Base-by-base conservation (phyloP, 1,139 yeast species). In the Diutina mesorugosa region DNA sequence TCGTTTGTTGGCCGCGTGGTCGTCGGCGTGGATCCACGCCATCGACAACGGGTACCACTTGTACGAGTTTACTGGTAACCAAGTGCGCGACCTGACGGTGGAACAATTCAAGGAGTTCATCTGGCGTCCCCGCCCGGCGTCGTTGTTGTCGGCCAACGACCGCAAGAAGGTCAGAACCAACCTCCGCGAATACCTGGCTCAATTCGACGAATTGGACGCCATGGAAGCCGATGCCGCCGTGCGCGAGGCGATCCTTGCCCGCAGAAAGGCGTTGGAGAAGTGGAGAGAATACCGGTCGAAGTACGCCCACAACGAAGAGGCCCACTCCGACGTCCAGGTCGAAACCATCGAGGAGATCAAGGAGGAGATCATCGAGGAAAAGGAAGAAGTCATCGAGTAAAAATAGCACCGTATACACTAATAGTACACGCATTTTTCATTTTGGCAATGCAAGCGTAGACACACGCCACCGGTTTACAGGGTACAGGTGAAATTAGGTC, bases 61-160 rank as follows among this genome's bases (percentile, higher is more conserved):
- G 64, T 90, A 79, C 73, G 95, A 90, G 69, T 80, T 89, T 70
- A 84, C 89, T 56, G 99, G 99, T 66, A 79, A 78, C 63, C 64
- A 84, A 62, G 71, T 90, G 61, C 83, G 84, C 64, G 95, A 88
- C 65, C 96, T 90, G 65, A 73, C 80, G 46, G 71, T 88, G 59
- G 95, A 89, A 66, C 87, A 85, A 61, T 90, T 95, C 79, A 89
- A 85, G 73, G 91, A 88, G 61, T 87, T 93, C 66, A 77, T 84
- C 60, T 95, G 99, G 99, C 87, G 99, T 78, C 98, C 99, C 64
- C 85, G 99, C 73, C 99, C 99, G 56, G 83, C 81, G 26, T 79
- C 91, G 5, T 73, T 85, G 61, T 81, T 95, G 67, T 76, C 85
- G 59, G 83, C 85, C 65, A 85, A 84, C 63, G 96, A 90, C 68